Base-by-base conservation (phyloP, 106 monocot species). In the Dendrobium nobile region DNA sequence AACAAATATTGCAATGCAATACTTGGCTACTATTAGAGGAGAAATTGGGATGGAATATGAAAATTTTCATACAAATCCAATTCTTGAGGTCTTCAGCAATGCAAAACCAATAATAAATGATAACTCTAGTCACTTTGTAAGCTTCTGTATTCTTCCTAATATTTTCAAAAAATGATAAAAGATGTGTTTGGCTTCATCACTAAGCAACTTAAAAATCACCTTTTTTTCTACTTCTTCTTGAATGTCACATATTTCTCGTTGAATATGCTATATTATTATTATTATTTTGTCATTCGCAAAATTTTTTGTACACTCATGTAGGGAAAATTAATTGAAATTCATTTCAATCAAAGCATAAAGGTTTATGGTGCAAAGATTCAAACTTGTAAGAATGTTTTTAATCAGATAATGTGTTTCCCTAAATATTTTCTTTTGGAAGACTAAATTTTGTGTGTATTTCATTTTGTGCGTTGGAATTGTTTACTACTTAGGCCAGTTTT, bases 1-100 rank as follows among this genome's bases (percentile, higher is more conserved):
- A 31, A 94, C 97, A 86, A 98, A 98, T 55, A 98, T 98, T 79
- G 94, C 97, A 47, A 98, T 98, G 97, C 97, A 98, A 82, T 98
- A 98, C 82, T 85, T 98, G 86, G 94, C 97, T 83, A 81, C 97
- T 59, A 87, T 98, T 78, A 94, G 94, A 76, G 97, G 94, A 31
- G 97, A 94, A 11, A 94, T 92, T 77, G 97, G 97, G 56, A 98
- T 98, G 51, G 97, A 98, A 80, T 88, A 98, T 87, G 97, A 98
- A 82, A 95, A 94, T 28, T 84, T 98, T 72, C 91, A 98, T 80
- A 95, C 94, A 41, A 98, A 98, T 87, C 97, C 97, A 43, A 98
- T 98, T 79, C 85, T 98, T 77, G 94, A 98, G 85, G 94, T 94
- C 73, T 94, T 98, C 89, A 94, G 97, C 42, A 98, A 98, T 85